These are phyloP conservation scores for Gracilaria domingensis DNA, from an alignment of 23 red algal species.

Conservation along the genomic window DNA sequence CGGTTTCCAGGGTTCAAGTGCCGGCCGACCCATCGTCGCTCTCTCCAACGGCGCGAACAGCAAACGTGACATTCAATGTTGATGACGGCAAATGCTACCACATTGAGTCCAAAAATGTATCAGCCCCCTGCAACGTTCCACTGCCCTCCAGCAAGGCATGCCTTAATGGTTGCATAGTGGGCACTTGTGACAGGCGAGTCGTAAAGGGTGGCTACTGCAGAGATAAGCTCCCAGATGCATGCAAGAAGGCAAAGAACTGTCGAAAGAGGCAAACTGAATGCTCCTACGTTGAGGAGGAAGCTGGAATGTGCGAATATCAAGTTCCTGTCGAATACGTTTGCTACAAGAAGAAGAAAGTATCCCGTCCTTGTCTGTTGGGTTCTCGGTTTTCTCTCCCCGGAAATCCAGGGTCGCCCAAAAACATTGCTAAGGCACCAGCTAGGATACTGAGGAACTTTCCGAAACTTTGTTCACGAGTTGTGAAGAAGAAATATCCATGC, in stretches of 20 bases:
- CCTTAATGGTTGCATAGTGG: slow-evolving; percentile 20
- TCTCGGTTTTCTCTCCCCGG: neutral
- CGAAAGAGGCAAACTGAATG: slow-evolving; percentile 14
- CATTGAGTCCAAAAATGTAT: neutral
- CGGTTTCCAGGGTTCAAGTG: neutral
- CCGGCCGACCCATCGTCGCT: neutral
- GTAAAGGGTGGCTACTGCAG: neutral
- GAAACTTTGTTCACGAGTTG: slow-evolving; percentile 23
- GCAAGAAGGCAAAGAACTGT: slow-evolving; percentile 15
- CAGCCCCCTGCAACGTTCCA: slow-evolving; percentile 6
- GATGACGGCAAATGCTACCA: slow-evolving; percentile 25
- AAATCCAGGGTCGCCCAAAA: neutral
- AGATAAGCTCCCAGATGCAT: slow-evolving; percentile 3
- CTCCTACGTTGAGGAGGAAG: neutral
- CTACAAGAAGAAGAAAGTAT: slow-evolving; percentile 56
- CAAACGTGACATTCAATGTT: neutral
- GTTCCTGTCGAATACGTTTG: neutral
- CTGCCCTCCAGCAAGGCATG: neutral
- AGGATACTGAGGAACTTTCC: neutral
- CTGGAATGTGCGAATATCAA: slow-evolving; percentile 12
- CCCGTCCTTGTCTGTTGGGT: slow-evolving; percentile 6
- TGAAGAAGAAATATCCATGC: slow-evolving; percentile 30
- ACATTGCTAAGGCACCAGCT: neutral
- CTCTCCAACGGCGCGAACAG: neutral
- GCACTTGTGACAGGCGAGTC: neutral